Conservation (phyloP, 306 rosid genomes). For the Vigna trinervia region DNA sequence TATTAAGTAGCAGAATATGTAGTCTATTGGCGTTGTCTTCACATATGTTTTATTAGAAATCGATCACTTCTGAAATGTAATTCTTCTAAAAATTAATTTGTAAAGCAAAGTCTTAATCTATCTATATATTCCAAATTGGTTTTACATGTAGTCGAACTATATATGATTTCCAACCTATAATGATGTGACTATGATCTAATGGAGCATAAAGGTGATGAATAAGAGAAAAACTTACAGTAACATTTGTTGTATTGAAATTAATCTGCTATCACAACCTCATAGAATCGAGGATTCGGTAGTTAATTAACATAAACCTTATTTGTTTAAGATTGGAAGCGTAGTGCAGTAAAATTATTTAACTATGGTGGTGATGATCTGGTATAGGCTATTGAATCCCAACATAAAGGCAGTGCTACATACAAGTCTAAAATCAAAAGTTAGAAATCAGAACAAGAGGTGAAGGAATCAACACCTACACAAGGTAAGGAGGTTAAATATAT, state of each 20-base stretch:
- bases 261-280: not conserved
- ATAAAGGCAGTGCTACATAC: not conserved
- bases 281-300: not conserved
- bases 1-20: not conserved
- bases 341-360: not conserved
- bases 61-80: not conserved
- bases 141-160: too few relatives aligned
- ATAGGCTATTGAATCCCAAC: not conserved
- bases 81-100: not conserved
- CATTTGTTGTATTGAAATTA: not conserved
- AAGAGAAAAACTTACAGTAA: not conserved
- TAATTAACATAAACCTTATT: not conserved
- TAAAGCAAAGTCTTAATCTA: too few relatives aligned
- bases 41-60: not conserved
- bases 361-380: not conserved
- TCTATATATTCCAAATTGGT: too few relatives aligned
- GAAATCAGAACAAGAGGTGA: not conserved
- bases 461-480: not conserved
- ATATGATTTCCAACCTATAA: too few relatives aligned
- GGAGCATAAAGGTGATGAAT: not conserved
- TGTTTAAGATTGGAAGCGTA: not conserved
- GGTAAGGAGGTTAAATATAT: conserved; percentile 7
- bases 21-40: not conserved
- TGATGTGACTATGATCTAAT: not conserved
- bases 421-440: not conserved